Conservation (phyloP, 371 early-diverging fungal species). For the Mucor racemosus region DNA sequence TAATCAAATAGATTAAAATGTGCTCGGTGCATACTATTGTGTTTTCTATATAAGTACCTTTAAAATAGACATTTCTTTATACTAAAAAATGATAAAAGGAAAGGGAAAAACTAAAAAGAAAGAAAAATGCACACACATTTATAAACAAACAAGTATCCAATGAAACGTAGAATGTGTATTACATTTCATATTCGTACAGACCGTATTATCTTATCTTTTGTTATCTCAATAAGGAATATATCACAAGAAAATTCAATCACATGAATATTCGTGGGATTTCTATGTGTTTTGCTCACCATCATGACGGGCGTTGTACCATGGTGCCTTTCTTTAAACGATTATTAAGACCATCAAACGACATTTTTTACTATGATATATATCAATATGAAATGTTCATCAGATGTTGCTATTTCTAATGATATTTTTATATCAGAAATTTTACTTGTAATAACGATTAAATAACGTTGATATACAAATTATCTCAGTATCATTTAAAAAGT, state of each 20-base stretch:
- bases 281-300: background rate
- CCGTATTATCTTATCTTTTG: background rate
- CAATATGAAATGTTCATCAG: too few species aligned
- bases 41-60: background rate
- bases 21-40: background rate
- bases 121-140: background rate
- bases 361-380: too few species aligned
- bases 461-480: background rate
- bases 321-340: too few species aligned
- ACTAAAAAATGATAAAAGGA: background rate
- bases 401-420: too few species aligned
- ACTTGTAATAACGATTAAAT: too few species aligned
- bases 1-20: too few species aligned
- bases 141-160: slow-evolving; percentile 1
- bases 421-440: too few species aligned
- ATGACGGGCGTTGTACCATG: background rate
- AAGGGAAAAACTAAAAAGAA: background rate
- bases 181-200: background rate
- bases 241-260: slow-evolving; percentile 2
- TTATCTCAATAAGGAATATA: background rate
- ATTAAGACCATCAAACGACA: too few species aligned
- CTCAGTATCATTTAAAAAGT: background rate
- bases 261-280: slow-evolving; percentile 6
- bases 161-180: background rate
- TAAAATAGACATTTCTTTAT: background rate